These are phyloP conservation scores for Trypanosoma mega DNA, from an alignment of 208 protist species.

Conservation along the genomic window DNA sequence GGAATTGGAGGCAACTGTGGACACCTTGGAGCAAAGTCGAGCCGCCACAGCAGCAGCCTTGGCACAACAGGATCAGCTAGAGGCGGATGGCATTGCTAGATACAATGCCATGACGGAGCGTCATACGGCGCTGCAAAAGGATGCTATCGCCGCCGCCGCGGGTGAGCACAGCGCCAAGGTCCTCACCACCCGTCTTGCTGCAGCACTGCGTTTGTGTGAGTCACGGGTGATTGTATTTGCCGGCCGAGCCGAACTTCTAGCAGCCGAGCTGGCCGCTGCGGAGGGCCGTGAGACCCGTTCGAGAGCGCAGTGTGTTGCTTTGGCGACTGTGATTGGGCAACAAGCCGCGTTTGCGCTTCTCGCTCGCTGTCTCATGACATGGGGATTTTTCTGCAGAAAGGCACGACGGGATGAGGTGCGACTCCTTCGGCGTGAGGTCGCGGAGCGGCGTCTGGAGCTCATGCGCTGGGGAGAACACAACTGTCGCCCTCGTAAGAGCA, in stretches of 20 bases:
- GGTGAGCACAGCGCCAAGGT: neutral
- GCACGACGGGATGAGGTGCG: neutral
- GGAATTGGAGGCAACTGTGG: neutral
- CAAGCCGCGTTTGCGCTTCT: neutral
- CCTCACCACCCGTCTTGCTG: neutral
- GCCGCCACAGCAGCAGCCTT: neutral
- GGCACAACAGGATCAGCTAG: neutral
- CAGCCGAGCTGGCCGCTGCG: constrained; percentile 3
- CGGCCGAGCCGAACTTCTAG: neutral
- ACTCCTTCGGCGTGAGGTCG: constrained; percentile 10
- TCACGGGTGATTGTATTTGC: neutral
- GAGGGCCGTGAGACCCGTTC: neutral
- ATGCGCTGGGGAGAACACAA: constrained; percentile 13
- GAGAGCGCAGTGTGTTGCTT: neutral
- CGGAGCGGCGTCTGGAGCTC: constrained; percentile 15
- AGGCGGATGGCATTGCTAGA: no score
- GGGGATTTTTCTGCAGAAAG: constrained; percentile 3
- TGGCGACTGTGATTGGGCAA: neutral
- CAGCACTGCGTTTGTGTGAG: constrained; percentile 1
- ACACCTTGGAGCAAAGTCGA: neutral
- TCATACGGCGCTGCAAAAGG: neutral
- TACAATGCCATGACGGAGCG: neutral
- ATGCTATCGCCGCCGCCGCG: neutral
- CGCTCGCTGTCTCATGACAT: neutral
- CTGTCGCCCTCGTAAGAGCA: no score